These are phyloP conservation scores for Juncus effusus DNA, from an alignment of 176 grass and related monocot species.

Conservation along the genomic window DNA sequence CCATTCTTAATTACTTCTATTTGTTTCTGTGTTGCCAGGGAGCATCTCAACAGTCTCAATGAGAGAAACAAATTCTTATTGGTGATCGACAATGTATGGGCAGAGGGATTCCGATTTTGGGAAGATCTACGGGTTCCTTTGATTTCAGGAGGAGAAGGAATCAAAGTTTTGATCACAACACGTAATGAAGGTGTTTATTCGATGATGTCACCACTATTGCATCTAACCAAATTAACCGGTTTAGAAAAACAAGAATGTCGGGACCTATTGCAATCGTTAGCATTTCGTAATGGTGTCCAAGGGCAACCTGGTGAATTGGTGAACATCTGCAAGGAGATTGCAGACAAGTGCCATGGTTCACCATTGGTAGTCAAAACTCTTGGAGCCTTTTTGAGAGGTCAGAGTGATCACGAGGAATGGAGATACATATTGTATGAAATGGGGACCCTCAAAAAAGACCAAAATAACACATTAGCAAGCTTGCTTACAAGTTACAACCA, in stretches of 20 bases:
- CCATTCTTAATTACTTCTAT: too few species aligned
- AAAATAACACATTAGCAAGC: slow-evolving; percentile 26
- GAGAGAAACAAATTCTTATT: slow-evolving; percentile 32
- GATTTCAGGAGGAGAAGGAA: slow-evolving; percentile 29
- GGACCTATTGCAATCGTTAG: slow-evolving; percentile 6
- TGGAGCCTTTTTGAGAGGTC: slow-evolving; percentile 8
- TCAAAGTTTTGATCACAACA: slow-evolving; percentile 43
- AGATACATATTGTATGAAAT: slow-evolving; percentile 13
- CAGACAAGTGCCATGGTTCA: slow-evolving; percentile 25
- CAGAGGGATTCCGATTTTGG: slow-evolving; percentile 27
- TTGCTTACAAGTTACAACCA: slow-evolving; percentile 63
- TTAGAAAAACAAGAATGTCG: slow-evolving; percentile 23
- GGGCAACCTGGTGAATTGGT: not conserved
- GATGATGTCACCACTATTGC: not conserved
- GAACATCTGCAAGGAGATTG: slow-evolving; percentile 24
- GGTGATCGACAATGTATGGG: slow-evolving; percentile 44
- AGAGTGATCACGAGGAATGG: slow-evolving; percentile 23
- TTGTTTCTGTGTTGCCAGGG: not conserved
- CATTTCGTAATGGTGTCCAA: not conserved
- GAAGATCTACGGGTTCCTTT: slow-evolving; percentile 26
- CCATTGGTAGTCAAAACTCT: slow-evolving; percentile 29
- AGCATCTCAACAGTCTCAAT: slow-evolving; percentile 3
- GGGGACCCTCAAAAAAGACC: slow-evolving; percentile 9
- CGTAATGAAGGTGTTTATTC: slow-evolving; percentile 17
- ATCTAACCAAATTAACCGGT: slow-evolving; percentile 18